A percentile compares a stretch with the other conserved stretches of the same genome.
phyloP scores from a whole-genome alignment of 345 rosid species.

The Eucalyptus paniculata region DNA sequence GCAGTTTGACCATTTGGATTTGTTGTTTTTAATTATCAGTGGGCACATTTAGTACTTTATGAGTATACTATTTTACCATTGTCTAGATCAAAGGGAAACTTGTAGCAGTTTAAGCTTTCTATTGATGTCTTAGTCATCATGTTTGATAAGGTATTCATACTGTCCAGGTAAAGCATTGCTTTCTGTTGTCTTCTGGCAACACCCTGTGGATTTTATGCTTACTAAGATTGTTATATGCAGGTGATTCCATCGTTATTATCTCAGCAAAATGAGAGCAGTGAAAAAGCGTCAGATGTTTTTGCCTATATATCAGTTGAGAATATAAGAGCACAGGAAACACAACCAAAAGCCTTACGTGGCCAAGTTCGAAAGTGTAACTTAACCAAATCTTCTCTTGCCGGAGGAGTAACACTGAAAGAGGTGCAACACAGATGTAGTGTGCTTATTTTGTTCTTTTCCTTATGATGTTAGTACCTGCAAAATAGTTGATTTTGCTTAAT shows the following conservation, averaged over 20 bases:
- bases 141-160: not conserved
- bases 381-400: slow-evolving; percentile 41
- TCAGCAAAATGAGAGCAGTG: slow-evolving; percentile 16
- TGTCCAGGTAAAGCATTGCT: not conserved
- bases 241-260: slow-evolving; percentile 65
- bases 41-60: not conserved
- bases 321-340: slow-evolving; percentile 1
- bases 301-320: slow-evolving; percentile 64
- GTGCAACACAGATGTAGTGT: slow-evolving; percentile 5
- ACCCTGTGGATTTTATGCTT: not conserved
- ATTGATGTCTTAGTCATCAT: not conserved
- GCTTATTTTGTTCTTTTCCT: not conserved
- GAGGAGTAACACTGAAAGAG: slow-evolving; percentile 64
- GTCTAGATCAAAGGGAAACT: not conserved
- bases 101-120: not conserved
- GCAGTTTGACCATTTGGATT: not conserved
- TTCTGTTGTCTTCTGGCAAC: not conserved
- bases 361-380: slow-evolving; percentile 66
- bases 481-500: not conserved
- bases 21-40: not conserved
- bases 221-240: slow-evolving; percentile 19
- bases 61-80: not conserved
- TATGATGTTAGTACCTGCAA: not conserved
- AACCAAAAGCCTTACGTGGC: slow-evolving; percentile 26
- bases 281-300: slow-evolving; percentile 20